phyloP scores from a whole-genome alignment of 169 alveolate genomes.

The Toxoplasma gondii region DNA sequence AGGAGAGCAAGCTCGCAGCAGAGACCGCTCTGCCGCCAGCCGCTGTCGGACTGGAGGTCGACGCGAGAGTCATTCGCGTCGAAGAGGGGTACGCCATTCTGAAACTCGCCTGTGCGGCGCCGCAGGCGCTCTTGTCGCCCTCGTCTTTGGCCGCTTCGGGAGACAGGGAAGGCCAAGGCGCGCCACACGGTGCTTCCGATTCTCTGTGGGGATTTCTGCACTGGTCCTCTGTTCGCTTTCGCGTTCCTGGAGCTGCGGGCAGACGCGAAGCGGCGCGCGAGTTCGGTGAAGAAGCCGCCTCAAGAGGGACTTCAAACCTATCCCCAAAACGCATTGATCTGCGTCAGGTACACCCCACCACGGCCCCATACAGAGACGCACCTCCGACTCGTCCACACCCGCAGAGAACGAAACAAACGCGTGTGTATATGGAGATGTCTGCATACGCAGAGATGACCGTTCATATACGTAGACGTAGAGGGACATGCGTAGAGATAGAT shows the following conservation, averaged over 20 bases:
- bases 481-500: too few relatives aligned
- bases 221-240: background rate
- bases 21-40: background rate
- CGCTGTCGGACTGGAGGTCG: background rate
- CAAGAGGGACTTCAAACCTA: background rate
- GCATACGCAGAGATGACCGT: background rate
- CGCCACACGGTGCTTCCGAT: background rate
- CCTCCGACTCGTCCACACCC: too few relatives aligned
- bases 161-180: background rate
- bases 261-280: background rate
- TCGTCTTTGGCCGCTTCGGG: background rate
- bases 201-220: background rate
- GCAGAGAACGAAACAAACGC: too few relatives aligned
- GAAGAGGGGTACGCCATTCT: background rate
- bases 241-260: too few relatives aligned
- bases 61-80: background rate
- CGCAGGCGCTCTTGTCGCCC: background rate
- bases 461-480: background rate
- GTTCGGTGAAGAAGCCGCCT: background rate
- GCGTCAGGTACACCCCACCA: background rate
- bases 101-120: background rate
- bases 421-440: too few relatives aligned
- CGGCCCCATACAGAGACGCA: too few relatives aligned
- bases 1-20: background rate
- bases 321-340: background rate